Base-by-base conservation (phyloP, 2,329 filamentous ascomycete genomes). In the Botrytis pseudocinerea region DNA sequence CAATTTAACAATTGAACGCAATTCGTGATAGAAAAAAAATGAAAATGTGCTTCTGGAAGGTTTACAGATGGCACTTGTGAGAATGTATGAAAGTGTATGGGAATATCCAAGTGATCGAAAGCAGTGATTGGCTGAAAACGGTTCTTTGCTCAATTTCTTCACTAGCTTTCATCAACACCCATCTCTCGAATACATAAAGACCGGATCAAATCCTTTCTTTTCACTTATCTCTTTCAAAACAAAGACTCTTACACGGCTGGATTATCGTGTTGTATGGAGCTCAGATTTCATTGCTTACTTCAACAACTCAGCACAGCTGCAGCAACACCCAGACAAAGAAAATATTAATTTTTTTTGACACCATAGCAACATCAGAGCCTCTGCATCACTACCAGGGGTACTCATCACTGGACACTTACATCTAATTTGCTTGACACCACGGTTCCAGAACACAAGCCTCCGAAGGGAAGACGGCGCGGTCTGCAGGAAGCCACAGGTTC, bases 401-500 rank as follows among this genome's bases (percentile, higher is more conserved):
- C 72, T 76, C 74, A 71, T 74, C 74, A 73, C 75, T 78, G 77
- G 78, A 76, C 76, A 71, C 75, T 75, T 70, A 76, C 77, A 80
- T 75, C 74, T 75, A 73, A 77, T 57, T 74, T 76, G 75, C 74
- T 74, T 71, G 73, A 72, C 71, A 72, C 76, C 76, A 73, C 75
- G 72, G 76, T 78, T 78, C 79, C 77, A 79, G 78, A 79, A 78
- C 74, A 78, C 73, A 73, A 61, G 64, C 68, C 73, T 76, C 73
- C 73, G 69, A 76, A 75, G 77, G 72, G 75, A 70, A 75, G 76
- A 74, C 75, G 72, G 76, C 74, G 74, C 74, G 75, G 69, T 78
- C 65, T 78, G 78, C 78, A 78, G 72, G 75, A 77, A 80, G 79
- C 79, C 70, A 82, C 77, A 81, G 78, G 81, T 82, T 82, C 78